A percentile compares a stretch with the other conserved stretches of the same genome.
Evolutionary conservation across 2,329 filamentous ascomycete species (phyloP).

Genomic region (Arthroderma sp.): DNA sequence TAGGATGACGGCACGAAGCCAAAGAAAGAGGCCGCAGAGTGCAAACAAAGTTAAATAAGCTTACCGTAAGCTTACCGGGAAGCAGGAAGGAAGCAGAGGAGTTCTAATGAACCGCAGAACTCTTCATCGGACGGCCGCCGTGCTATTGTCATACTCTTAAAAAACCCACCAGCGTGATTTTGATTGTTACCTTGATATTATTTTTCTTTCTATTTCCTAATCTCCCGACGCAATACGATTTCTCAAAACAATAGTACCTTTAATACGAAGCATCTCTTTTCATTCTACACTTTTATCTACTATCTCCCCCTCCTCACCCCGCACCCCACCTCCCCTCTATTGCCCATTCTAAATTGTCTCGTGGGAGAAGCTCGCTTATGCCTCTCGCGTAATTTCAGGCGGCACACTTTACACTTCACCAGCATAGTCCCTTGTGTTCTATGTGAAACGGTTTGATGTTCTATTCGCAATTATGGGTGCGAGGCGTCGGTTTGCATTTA

Average conservation of each 20-base stretch:
- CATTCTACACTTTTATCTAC: constrained; percentile 6
- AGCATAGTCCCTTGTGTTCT: too few relatives aligned
- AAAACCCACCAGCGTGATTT: too few relatives aligned
- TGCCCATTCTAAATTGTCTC: background rate
- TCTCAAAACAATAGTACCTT: constrained; percentile 2
- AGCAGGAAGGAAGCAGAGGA: too few relatives aligned
- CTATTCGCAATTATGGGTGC: too few relatives aligned
- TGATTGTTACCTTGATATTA: background rate
- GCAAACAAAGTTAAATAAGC: constrained; percentile 71
- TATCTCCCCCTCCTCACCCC: constrained; percentile 8
- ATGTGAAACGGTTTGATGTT: too few relatives aligned
- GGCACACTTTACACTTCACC: too few relatives aligned
- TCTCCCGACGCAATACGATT: background rate
- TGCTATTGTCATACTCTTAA: too few relatives aligned
- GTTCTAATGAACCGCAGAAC: too few relatives aligned
- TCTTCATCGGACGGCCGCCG: too few relatives aligned
- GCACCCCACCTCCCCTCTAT: constrained; percentile 7
- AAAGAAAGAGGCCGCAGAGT: constrained; percentile 87
- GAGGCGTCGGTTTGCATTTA: too few relatives aligned
- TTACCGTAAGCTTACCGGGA: background rate
- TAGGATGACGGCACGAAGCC: constrained; percentile 80
- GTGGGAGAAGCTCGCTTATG: too few relatives aligned
- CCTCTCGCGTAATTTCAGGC: too few relatives aligned
- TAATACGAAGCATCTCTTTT: constrained; percentile 6
- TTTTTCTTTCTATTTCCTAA: background rate